Evolutionary conservation across 2,329 filamentous ascomycete species (phyloP), one percentile per base, ranked within the genome.

Genomic region (Microdochium nivale): DNA sequence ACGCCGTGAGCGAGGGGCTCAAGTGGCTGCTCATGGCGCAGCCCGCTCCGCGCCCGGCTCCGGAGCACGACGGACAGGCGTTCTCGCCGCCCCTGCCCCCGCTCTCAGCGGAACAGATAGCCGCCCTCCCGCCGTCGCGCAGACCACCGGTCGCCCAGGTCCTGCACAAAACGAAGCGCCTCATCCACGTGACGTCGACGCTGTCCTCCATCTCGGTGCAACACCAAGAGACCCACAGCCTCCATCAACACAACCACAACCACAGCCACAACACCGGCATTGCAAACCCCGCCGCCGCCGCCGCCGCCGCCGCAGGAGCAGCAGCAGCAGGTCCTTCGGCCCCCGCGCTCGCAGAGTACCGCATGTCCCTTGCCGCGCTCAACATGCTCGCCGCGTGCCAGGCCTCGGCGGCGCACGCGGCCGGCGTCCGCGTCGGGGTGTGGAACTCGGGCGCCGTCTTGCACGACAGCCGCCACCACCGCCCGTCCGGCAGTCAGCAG

Each of bases 311-410:
- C n/a, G n/a, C n/a, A n/a, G n/a, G n/a, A 33, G 53, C 56, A 0
- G 30, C 33, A 2, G 53, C 49, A 47, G 13, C 27, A 23, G n/a
- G n/a, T 48, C 23, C 49, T 58, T 58, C 13, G 2, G 25, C 2
- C 30, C 49, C 24, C 24, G 5, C 14, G 40, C 9, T 49, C 27
- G 55, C 52, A 19, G 54, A 55, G 5, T 60, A 59, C 33, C 54
- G 58, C 2, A 56, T 56, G 48, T 52, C 53, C 7, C 59, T 59
- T 43, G 56, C 57, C 2, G 58, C 56, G 24, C 25, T 59, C 19
- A 49, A 51, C 33, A 60, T 60, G 58, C 48, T 60, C 7, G 44
- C 57, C 1, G 58, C 57, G 5, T 60, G 58, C 33, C 54, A 58
- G 14, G 49, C 51, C 1, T 56, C 49, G 33, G 57, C 59, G n/a